phyloP scores from a whole-genome alignment of 2,329 filamentous ascomycete genomes.

The Sporothrix pseudoabietina region DNA sequence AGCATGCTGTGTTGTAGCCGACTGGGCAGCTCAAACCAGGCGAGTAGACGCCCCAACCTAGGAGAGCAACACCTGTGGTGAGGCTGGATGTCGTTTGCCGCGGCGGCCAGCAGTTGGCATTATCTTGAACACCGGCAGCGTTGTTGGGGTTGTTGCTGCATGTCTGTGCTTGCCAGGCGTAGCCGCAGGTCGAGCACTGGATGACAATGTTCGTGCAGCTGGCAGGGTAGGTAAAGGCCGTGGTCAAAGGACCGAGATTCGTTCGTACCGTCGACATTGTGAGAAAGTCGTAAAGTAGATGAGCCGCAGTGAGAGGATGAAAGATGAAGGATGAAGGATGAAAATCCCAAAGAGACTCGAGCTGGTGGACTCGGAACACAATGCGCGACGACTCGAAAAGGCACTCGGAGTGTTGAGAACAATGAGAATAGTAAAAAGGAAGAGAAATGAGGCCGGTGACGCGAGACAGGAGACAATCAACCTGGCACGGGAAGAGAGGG shows the following conservation, averaged over 20 bases:
- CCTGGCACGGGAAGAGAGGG: background rate
- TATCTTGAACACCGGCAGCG: conserved; percentile 31
- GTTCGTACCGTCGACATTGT: background rate
- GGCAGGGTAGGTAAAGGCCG: conserved; percentile 33
- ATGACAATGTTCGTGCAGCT: conserved; percentile 35
- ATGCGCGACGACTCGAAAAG: background rate
- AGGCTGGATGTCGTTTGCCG: conserved; percentile 18
- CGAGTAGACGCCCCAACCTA: conserved; percentile 36
- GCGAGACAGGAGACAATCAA: background rate
- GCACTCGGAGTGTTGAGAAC: background rate
- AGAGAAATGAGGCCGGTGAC: background rate
- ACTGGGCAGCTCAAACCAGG: conserved; percentile 35
- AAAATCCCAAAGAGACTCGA: background rate
- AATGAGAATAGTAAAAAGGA: background rate
- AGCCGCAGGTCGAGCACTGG: conserved; percentile 32
- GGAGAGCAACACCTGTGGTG: conserved; percentile 28
- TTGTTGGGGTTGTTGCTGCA: conserved; percentile 31
- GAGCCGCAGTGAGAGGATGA: background rate
- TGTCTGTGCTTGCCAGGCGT: conserved; percentile 35
- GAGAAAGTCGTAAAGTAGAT: background rate
- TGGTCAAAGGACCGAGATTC: conserved; percentile 36
- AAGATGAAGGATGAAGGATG: background rate
- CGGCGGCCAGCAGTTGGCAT: conserved; percentile 36
- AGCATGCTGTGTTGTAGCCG: conserved; percentile 35
- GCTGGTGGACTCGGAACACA: background rate